These are phyloP conservation scores for Chlorella sp. DNA, from an alignment of 139 green algal species.

Conservation along the genomic window DNA sequence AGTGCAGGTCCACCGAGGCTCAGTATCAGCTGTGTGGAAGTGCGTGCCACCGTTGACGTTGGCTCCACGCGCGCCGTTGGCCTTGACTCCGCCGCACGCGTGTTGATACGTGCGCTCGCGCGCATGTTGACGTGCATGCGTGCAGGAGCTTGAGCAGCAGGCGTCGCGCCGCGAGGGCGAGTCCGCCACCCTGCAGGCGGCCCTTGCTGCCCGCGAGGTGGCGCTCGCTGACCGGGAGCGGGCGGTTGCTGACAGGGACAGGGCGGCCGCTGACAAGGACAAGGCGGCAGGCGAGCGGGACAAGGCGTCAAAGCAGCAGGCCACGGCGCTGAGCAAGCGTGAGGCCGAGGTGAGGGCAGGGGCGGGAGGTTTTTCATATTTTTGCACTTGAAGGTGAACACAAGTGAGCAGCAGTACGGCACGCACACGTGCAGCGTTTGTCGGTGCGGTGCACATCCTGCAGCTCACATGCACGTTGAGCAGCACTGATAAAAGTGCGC, in stretches of 20 bases:
- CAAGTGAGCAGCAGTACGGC: not conserved
- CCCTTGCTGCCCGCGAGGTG: not conserved
- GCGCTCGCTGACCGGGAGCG: not conserved
- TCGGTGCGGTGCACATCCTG: not conserved
- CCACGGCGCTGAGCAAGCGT: not conserved
- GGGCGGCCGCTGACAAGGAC: not conserved
- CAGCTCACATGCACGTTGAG: not conserved
- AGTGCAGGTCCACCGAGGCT: not conserved
- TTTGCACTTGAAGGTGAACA: too few relatives aligned
- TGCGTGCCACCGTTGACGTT: too few relatives aligned
- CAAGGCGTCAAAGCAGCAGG: not conserved
- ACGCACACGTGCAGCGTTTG: not conserved
- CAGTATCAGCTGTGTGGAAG: not conserved
- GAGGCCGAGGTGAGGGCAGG: not conserved
- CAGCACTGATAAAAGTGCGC: too few relatives aligned
- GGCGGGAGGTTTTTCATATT: not conserved
- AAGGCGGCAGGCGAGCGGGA: too few relatives aligned
- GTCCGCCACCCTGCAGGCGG: too few relatives aligned
- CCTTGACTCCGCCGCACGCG: too few relatives aligned
- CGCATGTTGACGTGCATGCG: too few relatives aligned
- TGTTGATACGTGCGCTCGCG: too few relatives aligned
- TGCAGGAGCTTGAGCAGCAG: not conserved
- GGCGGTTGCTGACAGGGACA: not conserved
- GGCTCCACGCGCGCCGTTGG: too few relatives aligned
- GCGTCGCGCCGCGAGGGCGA: too few relatives aligned